These are phyloP conservation scores for Paecilomyces dactylethromorphus DNA, from an alignment of 2,329 filamentous ascomycete species.

Conservation along the genomic window DNA sequence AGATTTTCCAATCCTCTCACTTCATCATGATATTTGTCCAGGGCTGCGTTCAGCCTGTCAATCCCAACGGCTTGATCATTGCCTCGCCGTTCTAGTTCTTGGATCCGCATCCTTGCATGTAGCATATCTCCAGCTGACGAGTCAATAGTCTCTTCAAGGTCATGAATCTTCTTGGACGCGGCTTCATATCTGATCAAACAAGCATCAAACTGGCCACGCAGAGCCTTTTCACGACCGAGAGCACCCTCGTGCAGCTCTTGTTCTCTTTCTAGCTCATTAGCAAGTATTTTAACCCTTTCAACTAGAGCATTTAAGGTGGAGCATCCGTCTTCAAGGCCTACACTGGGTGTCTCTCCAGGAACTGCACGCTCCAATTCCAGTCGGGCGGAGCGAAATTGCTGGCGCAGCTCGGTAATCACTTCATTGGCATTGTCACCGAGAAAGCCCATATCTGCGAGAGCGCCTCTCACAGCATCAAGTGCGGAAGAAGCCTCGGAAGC, in stretches of 20 bases:
- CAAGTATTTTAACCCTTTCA: constrained; percentile 28
- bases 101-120: constrained; percentile 36
- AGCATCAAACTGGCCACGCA: constrained; percentile 40
- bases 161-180: constrained; percentile 27
- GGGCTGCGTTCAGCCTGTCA: constrained; percentile 33
- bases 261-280: constrained; percentile 27
- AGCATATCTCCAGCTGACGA: constrained; percentile 41
- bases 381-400: constrained; percentile 36
- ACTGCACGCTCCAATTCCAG: constrained; percentile 37
- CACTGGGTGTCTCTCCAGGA: constrained; percentile 37
- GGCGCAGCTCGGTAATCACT: constrained; percentile 29
- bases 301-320: constrained; percentile 35
- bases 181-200: constrained; percentile 32
- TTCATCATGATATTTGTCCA: constrained; percentile 39
- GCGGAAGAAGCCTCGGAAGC: constrained; percentile 32
- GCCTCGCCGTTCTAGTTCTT: constrained; percentile 34
- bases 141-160: constrained; percentile 33
- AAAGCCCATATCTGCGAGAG: constrained; percentile 35
- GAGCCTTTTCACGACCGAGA: constrained; percentile 30
- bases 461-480: constrained; percentile 27
- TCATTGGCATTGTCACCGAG: constrained; percentile 21
- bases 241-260: constrained; percentile 24
- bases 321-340: constrained; percentile 30
- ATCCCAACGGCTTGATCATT: constrained; percentile 36
- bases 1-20: constrained; percentile 37